Conservation (phyloP, 2,329 filamentous ascomycete species). For the Fusarium marasasianum region DNA sequence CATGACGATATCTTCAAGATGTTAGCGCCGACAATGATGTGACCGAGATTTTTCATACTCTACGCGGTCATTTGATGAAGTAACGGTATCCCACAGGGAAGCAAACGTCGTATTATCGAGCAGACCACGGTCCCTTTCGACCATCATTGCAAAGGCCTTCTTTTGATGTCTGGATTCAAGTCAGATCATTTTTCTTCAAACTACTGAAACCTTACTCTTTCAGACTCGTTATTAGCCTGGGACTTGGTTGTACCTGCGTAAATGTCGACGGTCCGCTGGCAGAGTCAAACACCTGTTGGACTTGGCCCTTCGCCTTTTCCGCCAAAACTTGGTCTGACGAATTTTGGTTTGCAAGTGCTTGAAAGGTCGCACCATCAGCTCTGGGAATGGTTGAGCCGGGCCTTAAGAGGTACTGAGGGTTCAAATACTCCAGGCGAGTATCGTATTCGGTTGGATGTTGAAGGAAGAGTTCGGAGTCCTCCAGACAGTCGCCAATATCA, state of each 20-base stretch:
- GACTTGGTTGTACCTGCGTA: neutral
- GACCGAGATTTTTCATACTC: neutral
- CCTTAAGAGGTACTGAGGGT: neutral
- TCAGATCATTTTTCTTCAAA: neutral
- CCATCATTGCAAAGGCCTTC: neutral
- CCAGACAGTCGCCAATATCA: neutral
- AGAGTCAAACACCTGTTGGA: neutral
- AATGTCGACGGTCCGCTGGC: neutral
- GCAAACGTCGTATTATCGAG: neutral
- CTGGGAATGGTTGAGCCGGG: neutral
- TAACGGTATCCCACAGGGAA: rapidly evolving
- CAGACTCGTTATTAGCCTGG: neutral
- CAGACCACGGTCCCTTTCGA: neutral
- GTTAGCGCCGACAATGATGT: rapidly evolving
- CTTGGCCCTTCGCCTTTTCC: neutral
- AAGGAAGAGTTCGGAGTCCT: neutral
- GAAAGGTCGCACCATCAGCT: neutral
- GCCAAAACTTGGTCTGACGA: neutral
- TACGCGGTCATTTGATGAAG: neutral
- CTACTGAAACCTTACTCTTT: neutral
- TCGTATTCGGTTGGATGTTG: neutral
- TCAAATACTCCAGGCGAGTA: neutral
- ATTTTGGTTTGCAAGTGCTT: neutral
- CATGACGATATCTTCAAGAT: neutral
- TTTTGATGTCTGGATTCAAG: neutral